These are phyloP conservation scores for Globisporangium canariense DNA, from an alignment of 352 stramenopile genomes.

Conservation along the genomic window DNA sequence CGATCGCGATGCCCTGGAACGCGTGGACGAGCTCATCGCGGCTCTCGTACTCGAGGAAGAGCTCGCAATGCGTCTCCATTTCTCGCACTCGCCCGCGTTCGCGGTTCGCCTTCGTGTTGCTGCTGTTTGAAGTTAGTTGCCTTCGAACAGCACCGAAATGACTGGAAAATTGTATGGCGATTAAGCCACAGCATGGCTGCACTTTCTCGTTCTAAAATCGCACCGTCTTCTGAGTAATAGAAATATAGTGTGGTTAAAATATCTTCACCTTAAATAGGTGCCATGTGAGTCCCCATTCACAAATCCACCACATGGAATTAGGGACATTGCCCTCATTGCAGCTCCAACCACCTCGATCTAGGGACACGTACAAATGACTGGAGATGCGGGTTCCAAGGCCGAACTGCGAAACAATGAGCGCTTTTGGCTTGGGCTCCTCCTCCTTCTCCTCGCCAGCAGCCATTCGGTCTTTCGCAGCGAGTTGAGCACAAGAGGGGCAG, in stretches of 20 bases:
- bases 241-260: no score
- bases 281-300: no score
- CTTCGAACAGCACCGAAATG: no score
- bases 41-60: slow-evolving; percentile 10
- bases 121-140: no score
- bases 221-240: no score
- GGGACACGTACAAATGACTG: slow-evolving; percentile 11
- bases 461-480: slow-evolving; percentile 12
- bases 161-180: no score
- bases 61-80: slow-evolving; percentile 3
- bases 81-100: background rate
- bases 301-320: no score
- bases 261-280: no score
- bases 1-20: slow-evolving; percentile 3
- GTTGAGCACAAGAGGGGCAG: background rate
- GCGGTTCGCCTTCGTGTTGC: no score
- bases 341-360: background rate
- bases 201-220: no score
- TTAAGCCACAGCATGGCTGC: no score
- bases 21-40: background rate
- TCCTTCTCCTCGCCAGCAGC: background rate
- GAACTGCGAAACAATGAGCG: background rate
- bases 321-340: background rate
- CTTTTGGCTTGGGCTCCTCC: background rate
- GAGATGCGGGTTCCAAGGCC: background rate